Evolutionary conservation across 1,284 basidiomycete genomes (phyloP).

Genomic region (Schizophyllum amplum): DNA sequence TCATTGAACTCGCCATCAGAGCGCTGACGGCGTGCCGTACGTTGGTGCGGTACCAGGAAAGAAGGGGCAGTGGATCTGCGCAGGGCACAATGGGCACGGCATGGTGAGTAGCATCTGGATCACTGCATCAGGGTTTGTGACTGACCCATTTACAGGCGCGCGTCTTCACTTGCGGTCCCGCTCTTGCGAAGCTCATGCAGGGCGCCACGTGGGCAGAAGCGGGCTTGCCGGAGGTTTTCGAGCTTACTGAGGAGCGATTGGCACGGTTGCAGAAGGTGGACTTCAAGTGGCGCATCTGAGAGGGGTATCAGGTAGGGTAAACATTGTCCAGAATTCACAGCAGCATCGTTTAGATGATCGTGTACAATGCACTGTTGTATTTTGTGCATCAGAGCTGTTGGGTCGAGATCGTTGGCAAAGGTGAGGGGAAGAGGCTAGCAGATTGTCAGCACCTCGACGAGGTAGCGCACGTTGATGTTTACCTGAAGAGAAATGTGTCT

Average conservation of each 20-base stretch:
- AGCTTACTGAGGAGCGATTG: slow-evolving; percentile 13
- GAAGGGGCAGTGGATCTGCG: slow-evolving; percentile 16
- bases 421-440: too few relatives aligned
- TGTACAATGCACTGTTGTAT: too few relatives aligned
- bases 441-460: too few relatives aligned
- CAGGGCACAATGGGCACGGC: slow-evolving; percentile 16
- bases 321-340: too few relatives aligned
- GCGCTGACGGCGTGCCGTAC: slow-evolving; percentile 15
- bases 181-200: slow-evolving; percentile 15
- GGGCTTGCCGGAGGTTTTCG: slow-evolving; percentile 15
- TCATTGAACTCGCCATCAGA: slow-evolving; percentile 6
- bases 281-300: background rate
- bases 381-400: too few relatives aligned
- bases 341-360: too few relatives aligned
- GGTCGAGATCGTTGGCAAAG: too few relatives aligned
- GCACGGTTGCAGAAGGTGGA: background rate
- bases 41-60: slow-evolving; percentile 14
- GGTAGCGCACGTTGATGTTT: too few relatives aligned
- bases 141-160: background rate
- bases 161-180: slow-evolving; percentile 14
- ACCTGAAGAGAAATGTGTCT: too few relatives aligned
- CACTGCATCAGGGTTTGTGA: background rate
- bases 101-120: slow-evolving; percentile 11
- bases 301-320: too few relatives aligned
- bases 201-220: slow-evolving; percentile 17